These are phyloP conservation scores for Pycnococcus provasolii DNA, from an alignment of 139 green algal species.

Conservation along the genomic window DNA sequence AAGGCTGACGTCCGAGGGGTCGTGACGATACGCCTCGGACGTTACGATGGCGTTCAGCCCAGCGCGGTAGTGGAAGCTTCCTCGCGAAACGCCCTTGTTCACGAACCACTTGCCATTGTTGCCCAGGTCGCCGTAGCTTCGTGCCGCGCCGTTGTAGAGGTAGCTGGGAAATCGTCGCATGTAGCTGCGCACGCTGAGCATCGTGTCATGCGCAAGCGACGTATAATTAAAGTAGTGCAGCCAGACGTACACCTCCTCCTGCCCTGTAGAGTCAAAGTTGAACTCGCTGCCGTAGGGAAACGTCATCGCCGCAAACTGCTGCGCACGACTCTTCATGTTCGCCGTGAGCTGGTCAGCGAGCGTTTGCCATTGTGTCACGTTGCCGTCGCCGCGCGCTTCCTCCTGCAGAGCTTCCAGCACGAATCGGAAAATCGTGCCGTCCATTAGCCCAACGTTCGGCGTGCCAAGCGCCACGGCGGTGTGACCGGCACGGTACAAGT, in stretches of 20 bases:
- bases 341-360: not conserved
- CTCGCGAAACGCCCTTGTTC: not conserved
- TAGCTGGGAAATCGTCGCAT: slow-evolving; percentile 15
- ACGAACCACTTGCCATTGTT: slow-evolving; percentile 13
- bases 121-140: not conserved
- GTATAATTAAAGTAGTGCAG: slow-evolving; percentile 6
- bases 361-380: not conserved
- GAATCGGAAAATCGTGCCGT: not conserved
- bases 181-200: slow-evolving; percentile 15
- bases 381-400: not conserved
- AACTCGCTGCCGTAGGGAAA: slow-evolving; percentile 25
- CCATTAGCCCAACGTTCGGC: not conserved
- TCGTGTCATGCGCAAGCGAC: not conserved
- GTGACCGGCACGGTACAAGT: not conserved
- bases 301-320: not conserved
- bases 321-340: not conserved
- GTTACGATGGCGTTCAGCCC: slow-evolving; percentile 5
- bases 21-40: not conserved
- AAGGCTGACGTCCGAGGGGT: slow-evolving; percentile 2
- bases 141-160: slow-evolving; percentile 13
- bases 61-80: slow-evolving; percentile 7
- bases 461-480: not conserved
- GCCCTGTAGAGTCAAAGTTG: slow-evolving; percentile 14
- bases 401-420: not conserved
- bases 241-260: slow-evolving; percentile 24